Conservation (phyloP, 176 grass and related monocot genomes). For the Metroxylon sagu region DNA sequence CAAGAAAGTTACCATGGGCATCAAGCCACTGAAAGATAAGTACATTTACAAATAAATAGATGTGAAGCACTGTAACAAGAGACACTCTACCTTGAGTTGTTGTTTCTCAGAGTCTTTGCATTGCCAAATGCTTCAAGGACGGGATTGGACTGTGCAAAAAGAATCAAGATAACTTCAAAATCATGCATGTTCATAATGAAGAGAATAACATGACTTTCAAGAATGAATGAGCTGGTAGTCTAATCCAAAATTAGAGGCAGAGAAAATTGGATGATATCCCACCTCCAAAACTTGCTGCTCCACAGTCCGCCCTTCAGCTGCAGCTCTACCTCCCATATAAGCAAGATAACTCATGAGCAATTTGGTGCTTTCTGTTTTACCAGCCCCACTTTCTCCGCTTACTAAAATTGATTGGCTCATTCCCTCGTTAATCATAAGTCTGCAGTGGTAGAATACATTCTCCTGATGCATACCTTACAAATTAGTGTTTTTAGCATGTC, state of each 20-base stretch:
- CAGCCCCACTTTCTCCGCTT: conserved; percentile 84
- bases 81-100: conserved; percentile 70
- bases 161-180: conserved; percentile 4
- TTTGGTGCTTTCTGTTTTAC: conserved; percentile 92
- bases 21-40: background rate
- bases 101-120: conserved; percentile 90
- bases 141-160: conserved; percentile 69
- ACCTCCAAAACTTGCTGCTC: conserved; percentile 91
- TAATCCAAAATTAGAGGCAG: conserved; percentile 1
- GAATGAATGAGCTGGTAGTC: conserved; percentile 2
- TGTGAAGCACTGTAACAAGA: background rate
- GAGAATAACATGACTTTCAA: no score
- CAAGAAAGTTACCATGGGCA: background rate
- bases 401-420: conserved; percentile 76
- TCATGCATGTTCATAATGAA: no score
- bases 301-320: conserved; percentile 60
- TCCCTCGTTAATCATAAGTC: conserved; percentile 66
- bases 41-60: conserved; percentile 5
- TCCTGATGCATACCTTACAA: conserved; percentile 11
- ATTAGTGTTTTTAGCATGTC: no score
- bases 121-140: conserved; percentile 95
- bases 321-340: conserved; percentile 70
- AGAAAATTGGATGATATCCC: conserved; percentile 9
- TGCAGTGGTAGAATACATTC: conserved; percentile 20
- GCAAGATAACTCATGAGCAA: conserved; percentile 88